Evolutionary conservation across 1,139 yeast species (phyloP).

Genomic region (Ogataea hybrid): DNA sequence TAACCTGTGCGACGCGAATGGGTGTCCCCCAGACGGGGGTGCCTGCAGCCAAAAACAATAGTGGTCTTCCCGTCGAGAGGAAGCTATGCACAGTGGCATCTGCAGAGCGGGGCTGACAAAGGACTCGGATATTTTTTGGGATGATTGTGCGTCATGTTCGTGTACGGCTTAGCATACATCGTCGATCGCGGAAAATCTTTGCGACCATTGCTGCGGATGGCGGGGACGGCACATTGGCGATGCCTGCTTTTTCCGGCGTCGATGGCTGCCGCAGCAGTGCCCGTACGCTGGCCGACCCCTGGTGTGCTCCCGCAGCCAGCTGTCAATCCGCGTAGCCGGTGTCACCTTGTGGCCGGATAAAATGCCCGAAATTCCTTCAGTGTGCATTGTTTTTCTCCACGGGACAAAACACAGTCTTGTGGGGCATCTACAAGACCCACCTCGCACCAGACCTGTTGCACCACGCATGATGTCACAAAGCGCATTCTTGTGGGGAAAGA

Average conservation of each 20-base stretch:
- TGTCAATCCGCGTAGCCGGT: too few relatives aligned
- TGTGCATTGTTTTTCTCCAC: background rate
- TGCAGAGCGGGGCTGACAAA: background rate
- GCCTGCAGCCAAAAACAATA: background rate
- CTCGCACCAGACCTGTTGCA: background rate
- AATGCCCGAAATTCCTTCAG: background rate
- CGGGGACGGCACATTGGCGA: background rate
- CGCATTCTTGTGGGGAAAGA: slow-evolving; percentile 3
- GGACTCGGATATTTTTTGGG: background rate
- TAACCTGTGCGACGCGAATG: too few relatives aligned
- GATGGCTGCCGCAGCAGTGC: background rate
- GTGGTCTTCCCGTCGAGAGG: background rate
- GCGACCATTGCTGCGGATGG: background rate
- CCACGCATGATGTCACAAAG: background rate
- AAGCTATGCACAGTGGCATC: background rate
- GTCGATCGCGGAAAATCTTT: background rate
- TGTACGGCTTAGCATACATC: background rate
- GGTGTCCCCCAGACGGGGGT: too few relatives aligned
- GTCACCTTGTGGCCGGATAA: too few relatives aligned
- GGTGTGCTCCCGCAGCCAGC: too few relatives aligned
- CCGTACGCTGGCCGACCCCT: too few relatives aligned
- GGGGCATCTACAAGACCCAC: background rate
- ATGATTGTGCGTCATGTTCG: background rate
- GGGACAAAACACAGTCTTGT: background rate
- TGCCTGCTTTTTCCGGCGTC: background rate